Percentiles rank a stretch among this genome's conserved stretches.
Evolutionary conservation across 257 asterid species (phyloP).

Genomic region (Solanum microdontum): DNA sequence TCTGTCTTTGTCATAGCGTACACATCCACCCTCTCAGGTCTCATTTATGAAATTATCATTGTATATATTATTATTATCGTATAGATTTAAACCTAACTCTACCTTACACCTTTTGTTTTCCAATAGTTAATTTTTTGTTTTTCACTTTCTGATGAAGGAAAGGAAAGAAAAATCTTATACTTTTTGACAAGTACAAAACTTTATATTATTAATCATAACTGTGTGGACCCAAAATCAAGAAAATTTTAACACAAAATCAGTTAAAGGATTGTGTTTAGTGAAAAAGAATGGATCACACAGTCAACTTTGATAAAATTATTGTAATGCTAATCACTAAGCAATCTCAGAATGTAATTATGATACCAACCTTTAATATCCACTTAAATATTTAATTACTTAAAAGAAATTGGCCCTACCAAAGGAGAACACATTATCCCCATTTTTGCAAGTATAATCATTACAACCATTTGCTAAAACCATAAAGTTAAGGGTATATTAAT

Average conservation of each 20-base stretch:
- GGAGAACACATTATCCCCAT: slow-evolving; percentile 9
- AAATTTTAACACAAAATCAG: not conserved
- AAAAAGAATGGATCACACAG: not conserved
- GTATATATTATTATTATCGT: not conserved
- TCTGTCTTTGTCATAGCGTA: not conserved
- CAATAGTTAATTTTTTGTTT: not conserved
- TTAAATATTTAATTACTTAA: slow-evolving; percentile 1
- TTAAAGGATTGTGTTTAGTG: slow-evolving; percentile 1
- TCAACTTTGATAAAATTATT: slow-evolving; percentile 4
- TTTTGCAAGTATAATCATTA: slow-evolving; percentile 24
- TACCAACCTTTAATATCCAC: slow-evolving; percentile 12
- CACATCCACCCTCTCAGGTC: fast-evolving
- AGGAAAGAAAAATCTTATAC: not conserved
- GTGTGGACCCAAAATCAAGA: not conserved
- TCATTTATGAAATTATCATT: not conserved
- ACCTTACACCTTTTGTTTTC: not conserved
- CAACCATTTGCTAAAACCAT: slow-evolving; percentile 19
- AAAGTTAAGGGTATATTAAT: not conserved
- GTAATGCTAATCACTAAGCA: slow-evolving; percentile 10
- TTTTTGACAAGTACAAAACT: not conserved
- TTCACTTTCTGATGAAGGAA: not conserved
- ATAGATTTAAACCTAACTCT: not conserved
- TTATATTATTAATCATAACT: not conserved
- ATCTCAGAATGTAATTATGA: slow-evolving; percentile 27
- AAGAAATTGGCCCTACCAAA: slow-evolving; percentile 9